Evolutionary conservation across 2,329 filamentous ascomycete genomes (phyloP).

Genomic region (Alternaria burnsii): DNA sequence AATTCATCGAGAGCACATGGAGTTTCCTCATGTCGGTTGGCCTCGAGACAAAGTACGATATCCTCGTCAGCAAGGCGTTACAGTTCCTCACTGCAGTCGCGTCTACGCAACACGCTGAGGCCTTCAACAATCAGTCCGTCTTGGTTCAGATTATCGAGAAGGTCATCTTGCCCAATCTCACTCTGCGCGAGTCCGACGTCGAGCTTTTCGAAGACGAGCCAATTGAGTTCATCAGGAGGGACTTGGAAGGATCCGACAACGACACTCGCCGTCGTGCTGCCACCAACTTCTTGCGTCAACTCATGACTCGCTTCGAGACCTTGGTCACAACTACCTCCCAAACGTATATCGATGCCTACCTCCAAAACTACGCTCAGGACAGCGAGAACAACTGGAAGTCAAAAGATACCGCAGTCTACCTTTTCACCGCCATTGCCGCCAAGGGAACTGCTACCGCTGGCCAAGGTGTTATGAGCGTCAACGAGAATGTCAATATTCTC

Average conservation of each 20-base stretch:
- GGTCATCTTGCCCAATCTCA: slow-evolving; percentile 92
- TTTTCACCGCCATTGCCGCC: slow-evolving; percentile 92
- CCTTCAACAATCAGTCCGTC: slow-evolving; percentile 84
- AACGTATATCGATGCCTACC: slow-evolving; percentile 85
- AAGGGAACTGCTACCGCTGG: slow-evolving; percentile 87
- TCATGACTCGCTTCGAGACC: slow-evolving; percentile 87
- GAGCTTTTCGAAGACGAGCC: slow-evolving; percentile 98
- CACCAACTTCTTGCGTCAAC: slow-evolving; percentile 89
- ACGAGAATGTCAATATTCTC: slow-evolving; percentile 81
- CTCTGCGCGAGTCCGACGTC: slow-evolving; percentile 88
- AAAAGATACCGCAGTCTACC: slow-evolving; percentile 97
- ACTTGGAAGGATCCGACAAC: slow-evolving; percentile 94
- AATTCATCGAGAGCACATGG: slow-evolving; percentile 92
- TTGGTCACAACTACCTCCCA: slow-evolving; percentile 87
- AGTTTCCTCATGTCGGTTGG: slow-evolving; percentile 86
- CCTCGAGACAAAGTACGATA: slow-evolving; percentile 89
- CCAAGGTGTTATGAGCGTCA: slow-evolving; percentile 90
- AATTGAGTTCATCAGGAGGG: slow-evolving; percentile 95
- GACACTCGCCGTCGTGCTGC: slow-evolving; percentile 92
- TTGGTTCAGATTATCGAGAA: slow-evolving; percentile 92
- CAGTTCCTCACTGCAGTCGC: slow-evolving; percentile 94
- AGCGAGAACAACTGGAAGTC: slow-evolving; percentile 82
- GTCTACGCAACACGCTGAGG: slow-evolving; percentile 76
- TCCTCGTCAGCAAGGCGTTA: slow-evolving; percentile 90
- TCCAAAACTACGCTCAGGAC: slow-evolving; percentile 75